Conservation (phyloP, 352 stramenopile genomes). For the Globisporangium nunn region DNA sequence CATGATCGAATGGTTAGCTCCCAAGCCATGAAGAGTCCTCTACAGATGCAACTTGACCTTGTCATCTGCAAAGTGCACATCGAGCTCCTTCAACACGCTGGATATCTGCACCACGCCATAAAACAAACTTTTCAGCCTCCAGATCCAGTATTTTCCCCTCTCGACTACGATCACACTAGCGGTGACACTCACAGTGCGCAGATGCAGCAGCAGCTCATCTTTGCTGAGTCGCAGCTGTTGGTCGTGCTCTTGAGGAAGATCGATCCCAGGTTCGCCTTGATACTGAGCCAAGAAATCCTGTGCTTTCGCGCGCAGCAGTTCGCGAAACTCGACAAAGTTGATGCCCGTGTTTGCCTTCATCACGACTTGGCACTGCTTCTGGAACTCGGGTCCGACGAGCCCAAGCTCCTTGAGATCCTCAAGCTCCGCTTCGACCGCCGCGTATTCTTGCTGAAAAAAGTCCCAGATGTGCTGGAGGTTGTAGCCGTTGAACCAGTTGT, state of each 20-base stretch:
- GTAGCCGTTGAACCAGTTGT: conserved; percentile 96
- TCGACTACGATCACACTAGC: background rate
- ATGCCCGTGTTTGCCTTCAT: conserved; percentile 78
- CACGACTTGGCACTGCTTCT: conserved; percentile 62
- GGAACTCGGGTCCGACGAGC: conserved; percentile 43
- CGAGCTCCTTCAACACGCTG: background rate
- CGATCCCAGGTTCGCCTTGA: background rate
- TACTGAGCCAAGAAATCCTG: conserved; percentile 16
- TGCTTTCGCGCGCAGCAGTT: conserved; percentile 45
- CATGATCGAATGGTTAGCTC: too few relatives aligned
- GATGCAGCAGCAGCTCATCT: conserved; percentile 1
- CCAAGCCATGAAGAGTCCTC: too few relatives aligned
- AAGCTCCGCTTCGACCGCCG: conserved; percentile 53
- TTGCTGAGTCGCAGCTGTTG: background rate
- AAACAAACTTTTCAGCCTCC: background rate
- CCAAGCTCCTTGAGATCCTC: conserved; percentile 57
- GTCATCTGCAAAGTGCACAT: background rate
- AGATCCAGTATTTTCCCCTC: background rate
- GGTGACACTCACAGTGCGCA: conserved; percentile 1
- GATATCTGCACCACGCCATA: background rate
- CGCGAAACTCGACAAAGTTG: conserved; percentile 61
- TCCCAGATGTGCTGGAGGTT: conserved; percentile 53
- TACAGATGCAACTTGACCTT: background rate
- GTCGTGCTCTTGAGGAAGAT: background rate
- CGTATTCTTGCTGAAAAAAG: conserved; percentile 64